Base-by-base conservation (phyloP, 2,329 filamentous ascomycete species). In the Penicillium sp. region DNA sequence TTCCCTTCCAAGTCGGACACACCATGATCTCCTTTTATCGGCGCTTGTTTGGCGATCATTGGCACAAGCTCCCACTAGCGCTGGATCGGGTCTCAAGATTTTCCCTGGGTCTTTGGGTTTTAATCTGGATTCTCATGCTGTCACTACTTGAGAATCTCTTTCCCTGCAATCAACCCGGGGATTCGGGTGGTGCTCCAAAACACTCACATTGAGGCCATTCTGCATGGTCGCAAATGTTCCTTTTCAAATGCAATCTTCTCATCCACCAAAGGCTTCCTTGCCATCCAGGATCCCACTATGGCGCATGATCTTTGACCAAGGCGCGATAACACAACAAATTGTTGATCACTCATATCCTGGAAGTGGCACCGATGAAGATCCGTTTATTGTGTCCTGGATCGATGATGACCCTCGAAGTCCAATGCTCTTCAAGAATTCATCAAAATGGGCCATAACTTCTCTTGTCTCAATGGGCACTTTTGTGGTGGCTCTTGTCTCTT, bases 401-500 rank as follows among this genome's bases (percentile, higher is more conserved):
- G 40, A 46, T 2, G 41, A 54, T 1, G 57, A 59, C 32, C 32
- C 32, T 6, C 39, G 57, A 2, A 45, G 57, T 41, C 57, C 54
- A 1, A 56, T 59, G 54, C 38, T 54, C 8, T 59, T 49, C 31
- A 21, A 27, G 5, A 8, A 27, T 6, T 21, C 48, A n/a, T 24
- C 22, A 9, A 75, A 74, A 61, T 70, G 68, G 64, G 43, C 55
- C 5, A 66, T 72, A 7, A 72, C 67, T 1, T 5, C 66, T 10
- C 44, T 70, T n/a, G 64, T 68, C 2, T 64, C 66, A 3, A 39
- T 68, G 29, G 62, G 65, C 1, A 71, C 72, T 1, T 56, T 73
- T 0, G 69, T 70, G n/a, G 67, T 73, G 22, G 52, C 71, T n/a
- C 64, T 73, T 24, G 67, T 64, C 10, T 73, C 71, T 1, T 71